These are phyloP conservation scores for Aspergillus haitiensis DNA, from an alignment of 495 filamentous ascomycete genomes.

Conservation along the genomic window DNA sequence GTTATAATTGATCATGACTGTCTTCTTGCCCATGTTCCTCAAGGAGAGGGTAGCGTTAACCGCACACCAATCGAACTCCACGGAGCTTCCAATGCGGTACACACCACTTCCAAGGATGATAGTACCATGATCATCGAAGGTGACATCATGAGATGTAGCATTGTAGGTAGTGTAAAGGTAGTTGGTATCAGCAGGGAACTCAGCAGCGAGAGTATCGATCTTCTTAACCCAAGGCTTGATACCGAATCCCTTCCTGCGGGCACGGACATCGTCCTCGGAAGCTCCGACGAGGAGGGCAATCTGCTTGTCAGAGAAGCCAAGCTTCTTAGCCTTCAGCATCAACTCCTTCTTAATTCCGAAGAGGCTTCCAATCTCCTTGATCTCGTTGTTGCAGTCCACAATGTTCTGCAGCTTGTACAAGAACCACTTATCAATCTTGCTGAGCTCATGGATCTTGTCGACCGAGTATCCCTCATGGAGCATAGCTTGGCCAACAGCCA, in stretches of 20 bases:
- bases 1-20: constrained; percentile 97
- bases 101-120: constrained; percentile 91
- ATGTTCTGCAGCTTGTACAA: constrained; percentile 96
- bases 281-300: constrained; percentile 83
- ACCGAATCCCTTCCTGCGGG: constrained; percentile 78
- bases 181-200: constrained; percentile 97
- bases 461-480: constrained; percentile 93
- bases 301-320: constrained; percentile 96
- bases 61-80: constrained; percentile 99
- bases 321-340: constrained; percentile 87
- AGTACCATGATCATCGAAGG: constrained; percentile 90
- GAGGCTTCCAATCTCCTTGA: constrained; percentile 84
- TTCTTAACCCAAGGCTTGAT: constrained; percentile 93
- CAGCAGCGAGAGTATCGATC: constrained; percentile 94
- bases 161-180: constrained; percentile 99
- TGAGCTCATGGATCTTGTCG: constrained; percentile 85
- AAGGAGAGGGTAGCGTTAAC: constrained; percentile 89
- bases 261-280: constrained; percentile 87
- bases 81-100: constrained; percentile 94
- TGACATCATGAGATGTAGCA: constrained; percentile 90
- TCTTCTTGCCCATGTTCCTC: constrained; percentile 90
- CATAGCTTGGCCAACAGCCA: constrained; percentile 97
- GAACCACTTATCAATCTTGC: constrained; percentile 99
- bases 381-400: constrained; percentile 81
- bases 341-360: constrained; percentile 84